Evolutionary conservation across 768 basidiomycete species (phyloP).

Genomic region (Auricularia auricula-judae): DNA sequence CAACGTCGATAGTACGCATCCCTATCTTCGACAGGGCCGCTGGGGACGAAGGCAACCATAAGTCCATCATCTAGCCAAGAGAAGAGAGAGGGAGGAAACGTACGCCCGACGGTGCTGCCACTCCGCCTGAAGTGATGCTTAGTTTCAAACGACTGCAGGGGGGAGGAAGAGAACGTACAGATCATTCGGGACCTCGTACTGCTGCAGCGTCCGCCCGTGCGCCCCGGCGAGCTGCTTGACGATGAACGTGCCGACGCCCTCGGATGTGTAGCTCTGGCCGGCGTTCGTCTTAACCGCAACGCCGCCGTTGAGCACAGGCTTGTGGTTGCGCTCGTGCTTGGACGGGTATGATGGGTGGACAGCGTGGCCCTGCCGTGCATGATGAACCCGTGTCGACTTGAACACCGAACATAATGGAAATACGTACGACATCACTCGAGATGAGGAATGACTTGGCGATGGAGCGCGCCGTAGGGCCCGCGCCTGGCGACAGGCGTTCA

Average conservation of each 20-base stretch:
- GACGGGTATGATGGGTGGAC: constrained; percentile 78
- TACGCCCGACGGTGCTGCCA: constrained; percentile 80
- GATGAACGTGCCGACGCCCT: constrained; percentile 63
- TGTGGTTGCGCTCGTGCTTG: constrained; percentile 80
- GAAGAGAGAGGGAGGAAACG: not conserved
- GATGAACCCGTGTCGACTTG: not conserved
- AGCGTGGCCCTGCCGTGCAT: constrained; percentile 39
- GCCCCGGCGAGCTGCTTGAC: constrained; percentile 68
- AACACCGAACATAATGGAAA: not conserved
- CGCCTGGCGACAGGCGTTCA: constrained; percentile 66
- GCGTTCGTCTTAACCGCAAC: constrained; percentile 90
- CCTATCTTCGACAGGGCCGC: constrained; percentile 75
- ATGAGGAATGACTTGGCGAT: constrained; percentile 73
- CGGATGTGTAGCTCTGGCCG: constrained; percentile 65
- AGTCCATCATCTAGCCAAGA: not conserved
- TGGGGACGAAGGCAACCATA: not conserved
- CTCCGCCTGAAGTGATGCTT: not conserved
- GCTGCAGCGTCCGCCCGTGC: constrained; percentile 69
- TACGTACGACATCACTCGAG: constrained; percentile 63
- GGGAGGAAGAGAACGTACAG: constrained; percentile 27
- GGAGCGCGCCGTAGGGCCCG: constrained; percentile 53
- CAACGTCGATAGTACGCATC: constrained; percentile 86
- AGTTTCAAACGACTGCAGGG: not conserved
- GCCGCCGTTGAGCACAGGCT: constrained; percentile 73
- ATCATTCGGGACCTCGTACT: constrained; percentile 81